phyloP scores from a whole-genome alignment of 139 green algal genomes.

The Chlamydomonas asymmetrica region DNA sequence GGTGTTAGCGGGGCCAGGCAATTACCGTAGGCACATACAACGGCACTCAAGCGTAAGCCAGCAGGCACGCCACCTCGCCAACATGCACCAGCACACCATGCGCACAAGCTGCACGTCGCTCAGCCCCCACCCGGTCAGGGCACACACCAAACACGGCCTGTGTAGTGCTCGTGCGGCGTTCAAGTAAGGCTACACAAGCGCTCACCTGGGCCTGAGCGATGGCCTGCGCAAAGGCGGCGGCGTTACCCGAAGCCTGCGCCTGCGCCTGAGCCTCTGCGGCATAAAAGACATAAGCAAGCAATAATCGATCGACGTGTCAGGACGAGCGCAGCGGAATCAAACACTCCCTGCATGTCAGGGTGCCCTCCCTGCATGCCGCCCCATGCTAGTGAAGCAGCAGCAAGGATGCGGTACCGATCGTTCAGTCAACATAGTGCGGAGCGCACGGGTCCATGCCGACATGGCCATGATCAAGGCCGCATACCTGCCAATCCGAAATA shows the following conservation, averaged over 20 bases:
- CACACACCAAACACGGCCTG: no score
- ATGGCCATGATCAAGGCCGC: not conserved
- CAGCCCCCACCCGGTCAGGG: no score
- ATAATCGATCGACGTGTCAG: not conserved
- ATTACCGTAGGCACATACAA: not conserved
- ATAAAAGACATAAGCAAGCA: not conserved
- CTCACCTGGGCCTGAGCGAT: constrained; percentile 1
- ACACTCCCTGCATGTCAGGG: not conserved
- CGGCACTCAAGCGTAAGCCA: not conserved
- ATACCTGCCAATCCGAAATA: not conserved
- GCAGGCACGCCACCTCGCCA: not conserved
- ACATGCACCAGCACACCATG: not conserved
- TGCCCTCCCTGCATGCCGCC: not conserved
- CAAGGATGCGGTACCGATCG: not conserved
- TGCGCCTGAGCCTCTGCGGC: constrained; percentile 25
- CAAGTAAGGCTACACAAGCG: no score
- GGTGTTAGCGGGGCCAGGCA: not conserved
- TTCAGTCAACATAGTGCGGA: no score
- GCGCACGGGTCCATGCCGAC: no score
- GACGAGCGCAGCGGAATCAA: not conserved
- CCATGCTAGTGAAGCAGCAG: not conserved
- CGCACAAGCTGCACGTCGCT: no score
- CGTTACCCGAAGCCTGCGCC: constrained; percentile 10
- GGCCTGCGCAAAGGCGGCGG: constrained; percentile 7
- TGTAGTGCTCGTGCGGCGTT: not conserved